Evolutionary conservation across 2,329 filamentous ascomycete species (phyloP), one percentile per base, ranked within the genome.

Genomic region (Polychaeton citri): DNA sequence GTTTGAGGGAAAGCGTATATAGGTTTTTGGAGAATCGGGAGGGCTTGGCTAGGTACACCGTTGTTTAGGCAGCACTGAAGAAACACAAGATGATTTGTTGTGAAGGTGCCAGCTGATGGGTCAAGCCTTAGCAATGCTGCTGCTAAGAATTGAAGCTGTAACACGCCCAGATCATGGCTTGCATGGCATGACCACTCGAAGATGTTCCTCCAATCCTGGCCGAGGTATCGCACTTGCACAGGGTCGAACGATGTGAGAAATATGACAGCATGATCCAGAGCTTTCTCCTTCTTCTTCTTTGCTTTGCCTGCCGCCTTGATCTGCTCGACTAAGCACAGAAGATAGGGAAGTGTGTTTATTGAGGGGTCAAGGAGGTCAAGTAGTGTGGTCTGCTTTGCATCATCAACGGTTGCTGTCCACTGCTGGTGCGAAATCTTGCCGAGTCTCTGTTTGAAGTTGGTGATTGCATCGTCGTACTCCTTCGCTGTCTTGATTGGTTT

Each of bases 121-220:
- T 87, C 80, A 38, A 87, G 62, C 36, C 71, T 71, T 9, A 76
- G 59, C 43, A 87, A 67, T 3, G 76, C 77, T 48, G 59, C 54
- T 36, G 59, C 55, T 20, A 68, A 55, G 4, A 59, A 54, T 9
- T 52, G 49, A 34, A 66, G 30, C 33, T 47, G 36, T 26, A 35
- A 21, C 26, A 44, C 36, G n/a, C 36, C 33, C 31, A 10, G 32
- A 3, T 36, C 30, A 7, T 37, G 32, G 8, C 49, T 26, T 17
- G 31, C 30, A 20, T 38, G 30, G 7, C 40, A n/a, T 10, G 42
- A 31, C 43, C 45, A 51, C 15, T 64, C 62, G 9, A 72, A 54
- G 15, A 74, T 52, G 20, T 49, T 51, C 33, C 52, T 55, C 50
- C 69, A 67, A 36, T 68, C 55, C 2, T 55, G 46, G n/a, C 66